Conservation (phyloP, 768 basidiomycete genomes). For the Gymnopilus junonius region DNA sequence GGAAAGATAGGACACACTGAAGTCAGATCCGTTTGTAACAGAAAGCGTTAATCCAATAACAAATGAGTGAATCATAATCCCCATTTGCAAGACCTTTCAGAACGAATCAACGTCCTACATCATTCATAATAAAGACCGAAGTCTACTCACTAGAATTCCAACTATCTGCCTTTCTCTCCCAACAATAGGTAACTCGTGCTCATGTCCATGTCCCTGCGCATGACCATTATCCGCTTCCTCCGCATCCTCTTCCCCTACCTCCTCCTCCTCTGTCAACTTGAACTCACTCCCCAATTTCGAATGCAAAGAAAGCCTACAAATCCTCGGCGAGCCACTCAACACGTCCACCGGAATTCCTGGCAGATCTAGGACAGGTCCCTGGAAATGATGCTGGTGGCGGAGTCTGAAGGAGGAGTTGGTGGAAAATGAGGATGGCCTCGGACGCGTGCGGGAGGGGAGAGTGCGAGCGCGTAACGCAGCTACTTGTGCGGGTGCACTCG, state of each 20-base stretch:
- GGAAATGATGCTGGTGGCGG: neutral
- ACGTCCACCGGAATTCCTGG: constrained; percentile 31
- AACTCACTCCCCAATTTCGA: neutral
- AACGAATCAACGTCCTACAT: no score
- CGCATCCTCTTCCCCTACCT: neutral
- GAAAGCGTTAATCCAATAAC: constrained; percentile 81
- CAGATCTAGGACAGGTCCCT: neutral
- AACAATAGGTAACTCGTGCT: constrained; percentile 31
- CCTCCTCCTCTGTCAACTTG: neutral
- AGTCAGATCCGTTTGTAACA: constrained; percentile 71
- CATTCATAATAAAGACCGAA: no score
- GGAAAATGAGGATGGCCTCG: neutral
- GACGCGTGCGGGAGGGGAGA: neutral
- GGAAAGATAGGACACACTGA: constrained; percentile 56
- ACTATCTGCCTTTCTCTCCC: constrained; percentile 70
- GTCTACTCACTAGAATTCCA: constrained; percentile 66
- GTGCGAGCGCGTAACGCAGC: neutral
- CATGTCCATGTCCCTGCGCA: neutral
- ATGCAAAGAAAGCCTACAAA: constrained; percentile 26
- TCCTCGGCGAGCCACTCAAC: constrained; percentile 33
- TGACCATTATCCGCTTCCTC: neutral
- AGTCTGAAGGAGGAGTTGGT: neutral
- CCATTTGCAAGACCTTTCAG: constrained; percentile 76
- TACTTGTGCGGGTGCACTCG: neutral
- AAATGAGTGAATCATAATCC: constrained; percentile 86